phyloP scores from a whole-genome alignment of 2,329 filamentous ascomycete species.

The Sporothrix variecibatus region DNA sequence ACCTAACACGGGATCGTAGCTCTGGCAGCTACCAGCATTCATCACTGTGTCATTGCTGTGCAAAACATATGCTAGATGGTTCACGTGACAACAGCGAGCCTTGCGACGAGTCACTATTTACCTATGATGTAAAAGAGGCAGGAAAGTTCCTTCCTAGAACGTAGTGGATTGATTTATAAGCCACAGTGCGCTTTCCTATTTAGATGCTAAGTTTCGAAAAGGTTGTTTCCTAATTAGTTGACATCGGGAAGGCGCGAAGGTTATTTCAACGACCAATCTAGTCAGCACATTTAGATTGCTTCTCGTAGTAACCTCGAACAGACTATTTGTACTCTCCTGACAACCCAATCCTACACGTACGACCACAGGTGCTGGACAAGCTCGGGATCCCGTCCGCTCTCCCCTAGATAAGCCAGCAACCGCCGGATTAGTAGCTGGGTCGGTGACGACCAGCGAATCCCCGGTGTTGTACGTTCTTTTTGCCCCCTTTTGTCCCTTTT shows the following conservation, averaged over 20 bases:
- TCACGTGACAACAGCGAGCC: no score
- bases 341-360: slow-evolving; percentile 7
- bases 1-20: no score
- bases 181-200: not conserved
- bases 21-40: no score
- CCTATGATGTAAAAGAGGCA: not conserved
- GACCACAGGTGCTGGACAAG: slow-evolving; percentile 21
- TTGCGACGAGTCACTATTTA: no score
- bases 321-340: not conserved
- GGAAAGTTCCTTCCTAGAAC: not conserved
- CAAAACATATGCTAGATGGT: no score
- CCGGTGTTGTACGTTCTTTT: slow-evolving; percentile 26
- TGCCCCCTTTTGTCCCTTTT: not conserved
- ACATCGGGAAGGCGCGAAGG: not conserved
- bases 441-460: slow-evolving; percentile 29
- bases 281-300: not conserved
- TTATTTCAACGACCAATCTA: not conserved
- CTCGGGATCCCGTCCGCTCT: slow-evolving; percentile 28
- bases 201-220: not conserved
- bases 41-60: no score
- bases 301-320: not conserved
- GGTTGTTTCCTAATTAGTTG: not conserved
- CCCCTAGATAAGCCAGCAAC: slow-evolving; percentile 27
- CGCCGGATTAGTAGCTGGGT: slow-evolving; percentile 27
- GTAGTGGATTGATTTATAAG: not conserved